Evolutionary conservation across 2,329 filamentous ascomycete genomes (phyloP).

Genomic region (Pseudocercospora cruenta): DNA sequence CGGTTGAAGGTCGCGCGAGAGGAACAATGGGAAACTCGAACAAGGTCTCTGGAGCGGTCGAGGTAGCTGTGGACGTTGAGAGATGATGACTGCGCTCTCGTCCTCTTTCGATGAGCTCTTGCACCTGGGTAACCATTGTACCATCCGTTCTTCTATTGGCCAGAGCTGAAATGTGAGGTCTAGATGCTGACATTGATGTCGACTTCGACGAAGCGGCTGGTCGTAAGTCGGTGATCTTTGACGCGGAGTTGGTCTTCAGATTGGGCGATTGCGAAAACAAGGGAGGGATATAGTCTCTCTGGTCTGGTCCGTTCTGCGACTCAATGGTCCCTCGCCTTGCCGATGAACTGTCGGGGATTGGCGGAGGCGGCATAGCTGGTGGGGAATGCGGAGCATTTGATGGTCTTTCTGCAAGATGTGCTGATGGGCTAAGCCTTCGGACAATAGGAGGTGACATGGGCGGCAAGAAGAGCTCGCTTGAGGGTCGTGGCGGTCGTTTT

Average conservation of each 20-base stretch:
- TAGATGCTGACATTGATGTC: not conserved
- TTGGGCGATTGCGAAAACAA: not conserved
- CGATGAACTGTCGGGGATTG: slow-evolving; percentile 25
- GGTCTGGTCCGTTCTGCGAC: not conserved
- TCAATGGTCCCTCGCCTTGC: slow-evolving; percentile 1
- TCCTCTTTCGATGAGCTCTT: not conserved
- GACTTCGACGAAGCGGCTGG: not conserved
- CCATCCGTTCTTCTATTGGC: not conserved
- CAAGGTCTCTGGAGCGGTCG: slow-evolving; percentile 3
- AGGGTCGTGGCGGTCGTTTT: slow-evolving; percentile 28
- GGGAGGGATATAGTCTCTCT: not conserved
- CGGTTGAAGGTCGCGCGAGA: slow-evolving; percentile 10
- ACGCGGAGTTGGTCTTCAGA: not conserved
- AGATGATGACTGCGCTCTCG: not conserved
- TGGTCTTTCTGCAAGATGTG: not conserved
- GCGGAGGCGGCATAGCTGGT: slow-evolving; percentile 21
- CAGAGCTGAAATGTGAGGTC: not conserved
- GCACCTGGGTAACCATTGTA: not conserved
- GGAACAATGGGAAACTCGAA: not conserved
- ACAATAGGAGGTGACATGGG: slow-evolving; percentile 6
- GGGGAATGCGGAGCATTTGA: slow-evolving; percentile 9
- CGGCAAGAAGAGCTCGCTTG: slow-evolving; percentile 25
- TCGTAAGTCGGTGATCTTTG: not conserved
- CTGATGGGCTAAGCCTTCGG: not conserved
- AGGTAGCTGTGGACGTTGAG: not conserved